Evolutionary conservation across 148 eudicot species (phyloP).

Genomic region (Talinum fruticosum): DNA sequence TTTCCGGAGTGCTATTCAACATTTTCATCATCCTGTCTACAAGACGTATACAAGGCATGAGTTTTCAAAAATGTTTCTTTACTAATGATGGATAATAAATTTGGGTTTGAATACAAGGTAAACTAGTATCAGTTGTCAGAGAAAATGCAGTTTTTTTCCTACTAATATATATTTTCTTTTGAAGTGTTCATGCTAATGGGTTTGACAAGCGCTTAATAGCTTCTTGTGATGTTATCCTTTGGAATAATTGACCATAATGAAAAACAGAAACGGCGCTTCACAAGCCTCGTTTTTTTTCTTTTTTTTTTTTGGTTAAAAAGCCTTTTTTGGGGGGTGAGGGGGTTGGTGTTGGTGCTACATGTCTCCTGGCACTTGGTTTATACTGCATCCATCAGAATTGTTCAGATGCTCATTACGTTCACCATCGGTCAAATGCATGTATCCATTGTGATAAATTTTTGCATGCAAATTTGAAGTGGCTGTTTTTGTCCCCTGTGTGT

Average conservation of each 20-base stretch:
- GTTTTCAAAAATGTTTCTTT: background rate
- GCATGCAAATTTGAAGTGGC: background rate
- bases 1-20: constrained; percentile 1
- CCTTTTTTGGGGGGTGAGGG: too few relatives aligned
- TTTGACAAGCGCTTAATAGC: background rate
- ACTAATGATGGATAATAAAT: too few relatives aligned
- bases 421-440: too few relatives aligned
- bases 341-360: background rate
- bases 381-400: background rate
- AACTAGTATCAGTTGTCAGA: too few relatives aligned
- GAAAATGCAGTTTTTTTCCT: background rate
- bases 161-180: background rate
- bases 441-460: background rate
- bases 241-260: background rate
- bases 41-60: background rate
- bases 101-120: too few relatives aligned
- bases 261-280: background rate
- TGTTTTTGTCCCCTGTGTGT: background rate
- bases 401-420: background rate
- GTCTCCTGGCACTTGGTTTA: background rate
- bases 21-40: background rate
- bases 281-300: too few relatives aligned
- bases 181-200: too few relatives aligned
- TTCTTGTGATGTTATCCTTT: background rate
- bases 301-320: too few relatives aligned